These are phyloP conservation scores for Aspergillus intermedius DNA, from an alignment of 2,329 filamentous ascomycete species.

Conservation along the genomic window DNA sequence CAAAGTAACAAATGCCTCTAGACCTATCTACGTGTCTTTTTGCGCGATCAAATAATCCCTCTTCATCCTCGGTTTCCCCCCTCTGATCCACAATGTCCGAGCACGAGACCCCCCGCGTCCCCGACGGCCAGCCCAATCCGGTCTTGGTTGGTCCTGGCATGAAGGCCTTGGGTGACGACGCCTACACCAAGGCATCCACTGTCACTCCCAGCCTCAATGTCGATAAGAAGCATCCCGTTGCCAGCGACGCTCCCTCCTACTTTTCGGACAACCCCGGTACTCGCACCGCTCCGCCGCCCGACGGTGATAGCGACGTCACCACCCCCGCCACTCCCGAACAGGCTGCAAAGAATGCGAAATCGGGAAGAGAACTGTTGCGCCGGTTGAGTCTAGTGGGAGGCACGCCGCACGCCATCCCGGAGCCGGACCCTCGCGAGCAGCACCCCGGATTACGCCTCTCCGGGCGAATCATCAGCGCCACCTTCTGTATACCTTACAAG, in stretches of 20 bases:
- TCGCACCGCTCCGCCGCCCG: conserved; percentile 11
- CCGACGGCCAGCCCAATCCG: conserved; percentile 25
- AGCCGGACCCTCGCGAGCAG: conserved; percentile 48
- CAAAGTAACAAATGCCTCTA: neutral
- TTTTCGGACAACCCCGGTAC: conserved; percentile 21
- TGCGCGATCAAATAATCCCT: neutral
- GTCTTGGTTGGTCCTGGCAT: conserved; percentile 24
- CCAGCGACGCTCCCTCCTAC: conserved; percentile 22
- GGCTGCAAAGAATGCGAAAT: conserved; percentile 39
- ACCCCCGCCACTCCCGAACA: conserved; percentile 33
- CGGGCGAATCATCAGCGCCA: conserved; percentile 58
- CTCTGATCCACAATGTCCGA: conserved; percentile 18
- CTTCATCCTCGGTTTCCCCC: conserved; percentile 1
- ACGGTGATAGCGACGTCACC: neutral
- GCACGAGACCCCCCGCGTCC: conserved; percentile 17
- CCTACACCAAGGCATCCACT: conserved; percentile 23
- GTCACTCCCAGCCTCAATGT: conserved; percentile 20
- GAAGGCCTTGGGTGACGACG: conserved; percentile 19
- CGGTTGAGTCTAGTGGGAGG: conserved; percentile 45
- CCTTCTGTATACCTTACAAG: conserved; percentile 58
- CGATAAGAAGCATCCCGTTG: conserved; percentile 14
- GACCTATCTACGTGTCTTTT: neutral
- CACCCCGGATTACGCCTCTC: conserved; percentile 54
- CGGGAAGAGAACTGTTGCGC: conserved; percentile 46
- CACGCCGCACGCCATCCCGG: conserved; percentile 35